Conservation (phyloP, 2,329 filamentous ascomycete species). For the Diplodia mutila region DNA sequence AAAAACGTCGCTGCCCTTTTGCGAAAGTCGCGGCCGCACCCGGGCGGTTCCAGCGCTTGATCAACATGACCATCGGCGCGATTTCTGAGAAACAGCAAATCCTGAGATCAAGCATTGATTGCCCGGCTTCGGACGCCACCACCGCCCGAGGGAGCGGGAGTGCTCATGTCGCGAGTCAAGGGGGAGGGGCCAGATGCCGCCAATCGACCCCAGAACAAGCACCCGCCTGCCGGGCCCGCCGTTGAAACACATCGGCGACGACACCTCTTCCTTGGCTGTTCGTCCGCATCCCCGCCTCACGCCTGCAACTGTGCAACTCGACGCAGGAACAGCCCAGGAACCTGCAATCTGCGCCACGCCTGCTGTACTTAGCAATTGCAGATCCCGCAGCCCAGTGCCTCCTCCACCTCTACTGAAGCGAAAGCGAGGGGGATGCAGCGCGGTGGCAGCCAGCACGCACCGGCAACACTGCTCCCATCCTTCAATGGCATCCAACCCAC, state of each 20-base stretch:
- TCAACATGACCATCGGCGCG: neutral
- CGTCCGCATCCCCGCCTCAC: no score
- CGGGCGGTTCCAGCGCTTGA: neutral
- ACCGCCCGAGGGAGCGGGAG: neutral
- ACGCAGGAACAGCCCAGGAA: neutral
- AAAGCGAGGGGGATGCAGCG: no score
- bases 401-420: neutral
- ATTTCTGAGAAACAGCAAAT: neutral
- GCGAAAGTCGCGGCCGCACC: no score
- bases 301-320: no score
- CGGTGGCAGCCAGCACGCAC: no score
- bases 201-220: neutral
- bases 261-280: neutral
- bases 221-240: slow-evolving; percentile 3
- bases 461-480: no score
- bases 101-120: neutral
- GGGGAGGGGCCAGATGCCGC: no score
- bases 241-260: slow-evolving; percentile 4
- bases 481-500: no score
- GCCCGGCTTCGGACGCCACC: neutral
- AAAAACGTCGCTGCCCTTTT: no score
- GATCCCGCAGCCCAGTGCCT: neutral
- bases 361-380: neutral
- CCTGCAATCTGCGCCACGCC: neutral
- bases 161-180: neutral